Evolutionary conservation across 192 early-diverging fungal genomes (phyloP), one percentile per base, ranked within the genome.

Genomic region (Chytriomyces confervae): DNA sequence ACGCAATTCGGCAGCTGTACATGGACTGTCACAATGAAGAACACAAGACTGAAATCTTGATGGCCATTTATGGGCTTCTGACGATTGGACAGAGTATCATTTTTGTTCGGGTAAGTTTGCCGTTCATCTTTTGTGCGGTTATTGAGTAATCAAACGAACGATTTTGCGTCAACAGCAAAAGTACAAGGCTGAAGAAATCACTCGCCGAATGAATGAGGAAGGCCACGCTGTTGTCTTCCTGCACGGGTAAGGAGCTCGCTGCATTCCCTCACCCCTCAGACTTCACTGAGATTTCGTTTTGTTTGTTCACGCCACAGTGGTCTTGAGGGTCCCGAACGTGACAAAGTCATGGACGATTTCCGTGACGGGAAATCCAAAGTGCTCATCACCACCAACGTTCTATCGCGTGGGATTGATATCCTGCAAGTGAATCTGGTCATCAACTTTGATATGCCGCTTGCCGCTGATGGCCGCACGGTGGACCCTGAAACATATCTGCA

Each of bases 381-480:
- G 0, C 84, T 99, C 66, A 95, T 99, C 66, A 95, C 96, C 6
- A 99, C 97, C 46, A 99, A 99, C 75, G 97, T 99, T 5, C 86
- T 99, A 74, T 91, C 97, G 1, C 95, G 97, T 50, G 97, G 97
- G 61, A 99, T 99, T 82, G 97, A 99, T 82, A 95, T 98, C 79
- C 87, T 92, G 18, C 95, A 96, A 83, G 95, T 99, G 70, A 94
- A 94, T 75, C 83, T 96, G 76, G 97, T 99, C 10, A 90, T 99
- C 80, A 99, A 99, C 88, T 98, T 93, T 67, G 97, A 99, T 77
- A 90, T 99, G 57, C 97, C 97, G 8, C 69, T 93, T 23, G 92
- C 93, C 44, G 84, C 78, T 43, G 75, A 83, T 18, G 81, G 80
- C 29, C 77, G 84, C 9, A 27, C n/a, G 1, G 93, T 95, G 0